phyloP scores from a whole-genome alignment of 345 rosid species.

The Eucalyptus curtisii region DNA sequence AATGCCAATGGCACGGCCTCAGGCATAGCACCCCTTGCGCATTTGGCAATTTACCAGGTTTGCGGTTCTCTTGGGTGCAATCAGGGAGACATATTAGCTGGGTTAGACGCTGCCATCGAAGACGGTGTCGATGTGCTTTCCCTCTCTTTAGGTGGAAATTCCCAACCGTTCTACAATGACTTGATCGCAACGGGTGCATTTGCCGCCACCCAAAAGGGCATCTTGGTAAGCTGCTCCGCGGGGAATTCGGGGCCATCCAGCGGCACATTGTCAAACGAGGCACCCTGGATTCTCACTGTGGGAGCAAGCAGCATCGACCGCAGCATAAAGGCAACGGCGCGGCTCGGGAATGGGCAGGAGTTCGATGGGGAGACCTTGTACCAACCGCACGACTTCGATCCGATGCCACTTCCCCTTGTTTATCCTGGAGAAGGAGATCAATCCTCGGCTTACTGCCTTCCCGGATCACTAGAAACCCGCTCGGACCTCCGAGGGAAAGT shows the following conservation, averaged over 20 bases:
- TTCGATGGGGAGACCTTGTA: constrained; percentile 20
- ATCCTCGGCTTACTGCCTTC: constrained; percentile 1
- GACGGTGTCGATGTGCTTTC: constrained; percentile 58
- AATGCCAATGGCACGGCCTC: constrained; percentile 30
- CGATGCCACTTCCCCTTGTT: constrained; percentile 20
- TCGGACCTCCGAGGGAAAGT: constrained; percentile 17
- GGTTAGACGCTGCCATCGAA: constrained; percentile 28
- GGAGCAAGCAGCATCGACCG: constrained; percentile 60
- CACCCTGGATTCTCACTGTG: constrained; percentile 55
- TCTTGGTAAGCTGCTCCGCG: constrained; percentile 46
- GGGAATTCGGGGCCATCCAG: constrained; percentile 31
- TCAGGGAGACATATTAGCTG: constrained; percentile 31
- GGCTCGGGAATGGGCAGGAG: constrained; percentile 21
- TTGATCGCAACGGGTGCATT: constrained; percentile 22
- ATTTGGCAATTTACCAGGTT: constrained; percentile 40
- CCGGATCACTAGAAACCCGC: not conserved
- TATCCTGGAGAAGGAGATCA: not conserved
- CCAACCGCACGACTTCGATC: constrained; percentile 14
- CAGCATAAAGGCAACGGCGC: constrained; percentile 30
- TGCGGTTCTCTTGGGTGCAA: constrained; percentile 13
- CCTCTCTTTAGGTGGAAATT: constrained; percentile 26
- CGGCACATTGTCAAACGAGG: constrained; percentile 22
- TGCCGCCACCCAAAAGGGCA: constrained; percentile 26
- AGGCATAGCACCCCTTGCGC: constrained; percentile 26
- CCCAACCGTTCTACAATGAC: constrained; percentile 11